Evolutionary conservation across 805 yeast genomes (phyloP).

Genomic region (Wickerhamomyces bovis): DNA sequence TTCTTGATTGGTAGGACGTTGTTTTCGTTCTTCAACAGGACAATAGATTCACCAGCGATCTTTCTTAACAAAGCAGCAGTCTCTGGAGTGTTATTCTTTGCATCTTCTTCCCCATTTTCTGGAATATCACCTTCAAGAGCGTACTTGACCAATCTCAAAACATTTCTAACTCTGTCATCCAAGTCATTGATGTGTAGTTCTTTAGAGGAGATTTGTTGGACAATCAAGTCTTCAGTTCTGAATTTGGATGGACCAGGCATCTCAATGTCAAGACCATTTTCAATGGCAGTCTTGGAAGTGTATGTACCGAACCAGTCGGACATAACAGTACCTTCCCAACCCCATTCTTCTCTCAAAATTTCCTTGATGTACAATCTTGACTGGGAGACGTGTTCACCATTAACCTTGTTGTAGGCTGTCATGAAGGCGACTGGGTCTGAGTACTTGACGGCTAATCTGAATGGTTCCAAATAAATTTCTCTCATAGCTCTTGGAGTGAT

Average conservation of each 20-base stretch:
- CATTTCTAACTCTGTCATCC: conserved; percentile 42
- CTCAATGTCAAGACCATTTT: conserved; percentile 54
- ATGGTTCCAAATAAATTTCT: conserved; percentile 56
- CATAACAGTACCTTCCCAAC: conserved; percentile 47
- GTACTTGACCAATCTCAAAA: conserved; percentile 42
- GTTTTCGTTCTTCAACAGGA: conserved; percentile 48
- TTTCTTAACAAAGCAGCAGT: conserved; percentile 33
- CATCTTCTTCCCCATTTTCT: conserved; percentile 31
- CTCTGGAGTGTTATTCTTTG: conserved; percentile 38
- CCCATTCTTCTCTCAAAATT: conserved; percentile 50
- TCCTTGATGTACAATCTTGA: conserved; percentile 34
- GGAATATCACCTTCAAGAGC: conserved; percentile 37
- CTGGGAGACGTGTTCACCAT: conserved; percentile 51
- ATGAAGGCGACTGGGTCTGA: conserved; percentile 47
- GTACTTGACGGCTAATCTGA: conserved; percentile 49
- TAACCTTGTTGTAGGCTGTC: conserved; percentile 58
- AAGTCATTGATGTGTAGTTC: conserved; percentile 34
- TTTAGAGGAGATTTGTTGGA: conserved; percentile 30
- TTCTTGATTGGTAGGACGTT: conserved; percentile 41
- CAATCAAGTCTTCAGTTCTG: conserved; percentile 33
- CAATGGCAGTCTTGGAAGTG: conserved; percentile 38
- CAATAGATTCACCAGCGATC: conserved; percentile 44
- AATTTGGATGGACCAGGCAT: conserved; percentile 58
- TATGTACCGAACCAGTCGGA: conserved; percentile 62
- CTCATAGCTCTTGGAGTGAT: conserved; percentile 54